Evolutionary conservation across 2,329 filamentous ascomycete genomes (phyloP).

Genomic region (Colletotrichum sp.): DNA sequence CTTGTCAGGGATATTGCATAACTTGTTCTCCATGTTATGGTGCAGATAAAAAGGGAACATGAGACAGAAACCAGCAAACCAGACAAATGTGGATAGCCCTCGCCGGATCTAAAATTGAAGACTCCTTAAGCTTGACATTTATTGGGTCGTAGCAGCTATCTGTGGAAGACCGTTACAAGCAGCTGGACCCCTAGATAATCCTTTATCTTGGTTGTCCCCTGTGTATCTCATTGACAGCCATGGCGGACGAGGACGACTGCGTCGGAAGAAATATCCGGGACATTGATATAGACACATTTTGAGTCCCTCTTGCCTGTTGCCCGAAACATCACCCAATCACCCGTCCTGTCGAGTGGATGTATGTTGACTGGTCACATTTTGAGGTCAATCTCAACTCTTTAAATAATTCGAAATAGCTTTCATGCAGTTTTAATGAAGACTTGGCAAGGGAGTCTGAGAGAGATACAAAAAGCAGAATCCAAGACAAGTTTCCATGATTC

Average conservation of each 20-base stretch:
- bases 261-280: too few species aligned
- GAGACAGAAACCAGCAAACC: too few species aligned
- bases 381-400: not conserved
- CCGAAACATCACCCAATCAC: not conserved
- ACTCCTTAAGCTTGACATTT: too few species aligned
- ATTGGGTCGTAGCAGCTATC: too few species aligned
- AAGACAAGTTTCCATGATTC: not conserved
- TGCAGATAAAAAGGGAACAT: too few species aligned
- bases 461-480: not conserved
- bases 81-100: too few species aligned
- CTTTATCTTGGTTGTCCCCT: not conserved
- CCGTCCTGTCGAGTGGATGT: not conserved
- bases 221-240: not conserved
- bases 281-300: not conserved
- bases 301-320: not conserved
- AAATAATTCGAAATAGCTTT: not conserved
- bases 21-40: too few species aligned
- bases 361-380: not conserved
- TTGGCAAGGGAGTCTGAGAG: not conserved
- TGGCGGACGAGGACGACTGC: not conserved
- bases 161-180: not conserved
- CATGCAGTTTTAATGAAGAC: not conserved
- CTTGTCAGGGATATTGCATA: too few species aligned
- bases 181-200: rapidly evolving
- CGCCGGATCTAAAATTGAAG: too few species aligned